Evolutionary conservation across 2,329 filamentous ascomycete genomes (phyloP), one percentile per base, ranked within the genome.

Genomic region (Botryotinia calthae): DNA sequence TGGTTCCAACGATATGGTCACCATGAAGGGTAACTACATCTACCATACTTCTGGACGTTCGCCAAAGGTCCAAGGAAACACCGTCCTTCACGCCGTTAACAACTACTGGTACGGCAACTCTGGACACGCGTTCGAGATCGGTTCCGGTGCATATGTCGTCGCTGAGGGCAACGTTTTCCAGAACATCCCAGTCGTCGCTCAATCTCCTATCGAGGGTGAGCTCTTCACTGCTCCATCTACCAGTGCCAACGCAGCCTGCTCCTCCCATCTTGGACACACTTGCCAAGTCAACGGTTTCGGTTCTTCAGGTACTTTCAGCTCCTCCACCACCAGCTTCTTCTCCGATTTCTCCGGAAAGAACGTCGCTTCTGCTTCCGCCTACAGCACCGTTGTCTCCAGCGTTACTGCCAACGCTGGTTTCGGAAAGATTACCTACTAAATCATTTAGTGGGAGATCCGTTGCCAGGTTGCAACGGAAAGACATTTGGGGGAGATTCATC

Each of bases 101-200:
- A 84, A 83, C 79, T 82, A 82, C 79, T 85, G 82, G 80, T 80
- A 80, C 74, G 78, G 81, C 72, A 83, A 81, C 77, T 78, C 77
- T 8, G 83, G 84, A 70, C 84, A 86, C 78, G 82, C 83, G 31
- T 86, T 87, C 73, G 85, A 84, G 67, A 79, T 82, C 40, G 78
- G 75, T 61, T 63, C 73, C 10, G 79, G 79, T 40, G 76, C 74
- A 48, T 79, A 80, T n/a, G 79, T 81, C 18, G 74, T 85, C 14
- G 78, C 85, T 28, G 85, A 86, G 76, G 85, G 84, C 42, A 85
- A 86, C 78, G 82, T 82, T 68, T 85, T 86, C 76, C 79, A 82
- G 59, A 77, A 81, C n/a, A 82, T 85, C 64, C 58, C 68, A 51
- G 16, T 18, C 18, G 22, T 71, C 44, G 42, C 46, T 12, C 10